Conservation (phyloP, 192 early-diverging fungal species). For the Ramicandelaber brevisporus region DNA sequence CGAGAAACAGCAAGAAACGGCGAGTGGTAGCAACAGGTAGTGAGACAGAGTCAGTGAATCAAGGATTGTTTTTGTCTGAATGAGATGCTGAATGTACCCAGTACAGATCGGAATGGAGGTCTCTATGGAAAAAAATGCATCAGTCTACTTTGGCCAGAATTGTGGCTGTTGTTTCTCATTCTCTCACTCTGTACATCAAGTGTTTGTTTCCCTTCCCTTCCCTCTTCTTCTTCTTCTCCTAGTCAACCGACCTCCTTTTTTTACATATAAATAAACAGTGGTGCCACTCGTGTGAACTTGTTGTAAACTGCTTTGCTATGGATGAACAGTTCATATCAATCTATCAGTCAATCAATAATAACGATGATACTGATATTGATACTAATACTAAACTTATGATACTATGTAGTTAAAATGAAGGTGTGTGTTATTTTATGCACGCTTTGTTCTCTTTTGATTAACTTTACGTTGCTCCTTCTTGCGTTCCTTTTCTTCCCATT, state of each 20-base stretch:
- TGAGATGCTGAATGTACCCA: background rate
- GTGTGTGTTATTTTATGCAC: slow-evolving; percentile 3
- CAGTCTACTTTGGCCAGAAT: background rate
- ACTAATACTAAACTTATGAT: background rate
- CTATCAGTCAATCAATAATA: background rate
- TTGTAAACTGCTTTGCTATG: background rate
- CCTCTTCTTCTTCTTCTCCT: background rate
- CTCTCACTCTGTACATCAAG: background rate
- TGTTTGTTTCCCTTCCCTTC: background rate
- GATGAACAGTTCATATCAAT: background rate
- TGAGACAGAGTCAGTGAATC: background rate
- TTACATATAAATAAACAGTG: background rate
- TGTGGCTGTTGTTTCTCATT: background rate
- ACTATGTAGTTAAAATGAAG: background rate
- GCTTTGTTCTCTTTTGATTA: slow-evolving; percentile 18
- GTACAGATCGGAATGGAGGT: background rate
- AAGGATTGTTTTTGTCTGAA: background rate
- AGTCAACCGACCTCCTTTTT: background rate
- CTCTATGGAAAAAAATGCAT: background rate
- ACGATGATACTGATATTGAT: background rate
- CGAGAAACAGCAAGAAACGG: background rate
- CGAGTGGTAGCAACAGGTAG: background rate
- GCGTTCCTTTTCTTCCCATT: slow-evolving; percentile 35
- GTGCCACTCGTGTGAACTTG: background rate
- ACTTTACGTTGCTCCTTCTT: slow-evolving; percentile 22